Evolutionary conservation across 1,284 basidiomycete species (phyloP).

Genomic region (Cutaneotrichosporon mucoides): DNA sequence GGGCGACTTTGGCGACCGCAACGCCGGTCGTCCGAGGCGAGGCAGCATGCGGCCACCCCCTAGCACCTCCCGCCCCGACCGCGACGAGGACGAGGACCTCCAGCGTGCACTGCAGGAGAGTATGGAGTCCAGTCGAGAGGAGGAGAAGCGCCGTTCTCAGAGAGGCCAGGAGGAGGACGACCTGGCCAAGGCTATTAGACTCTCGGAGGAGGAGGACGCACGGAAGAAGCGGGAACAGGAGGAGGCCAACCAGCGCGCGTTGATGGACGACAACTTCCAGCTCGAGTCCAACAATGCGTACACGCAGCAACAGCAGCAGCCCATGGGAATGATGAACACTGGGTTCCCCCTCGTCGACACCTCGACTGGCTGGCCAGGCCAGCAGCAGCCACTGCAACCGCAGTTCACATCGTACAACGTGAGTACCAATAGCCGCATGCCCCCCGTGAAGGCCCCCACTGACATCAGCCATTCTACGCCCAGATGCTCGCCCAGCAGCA

Average conservation of each 20-base stretch:
- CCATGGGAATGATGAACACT: constrained; percentile 40
- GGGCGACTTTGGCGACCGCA: constrained; percentile 48
- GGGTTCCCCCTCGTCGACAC: constrained; percentile 61
- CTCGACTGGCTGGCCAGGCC: constrained; percentile 34
- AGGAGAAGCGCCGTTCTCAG: constrained; percentile 57
- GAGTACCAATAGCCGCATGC: constrained; percentile 14
- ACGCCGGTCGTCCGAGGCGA: neutral
- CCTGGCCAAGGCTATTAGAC: constrained; percentile 67
- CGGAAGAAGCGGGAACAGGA: constrained; percentile 65
- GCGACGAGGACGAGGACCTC: constrained; percentile 74
- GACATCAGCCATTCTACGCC: constrained; percentile 50
- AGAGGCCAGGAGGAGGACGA: constrained; percentile 62
- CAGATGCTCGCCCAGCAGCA: constrained; percentile 49
- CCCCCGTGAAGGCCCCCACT: neutral
- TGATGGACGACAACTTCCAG: constrained; percentile 83
- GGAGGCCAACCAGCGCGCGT: constrained; percentile 65
- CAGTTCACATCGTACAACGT: constrained; percentile 57
- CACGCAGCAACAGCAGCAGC: constrained; percentile 40
- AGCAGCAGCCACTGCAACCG: constrained; percentile 55
- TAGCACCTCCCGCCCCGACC: neutral
- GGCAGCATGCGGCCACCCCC: constrained; percentile 10
- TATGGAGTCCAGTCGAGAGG: constrained; percentile 69
- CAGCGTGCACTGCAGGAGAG: constrained; percentile 79
- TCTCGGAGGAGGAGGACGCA: constrained; percentile 84
- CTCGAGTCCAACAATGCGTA: constrained; percentile 47